Base-by-base conservation (phyloP, 371 early-diverging fungal genomes). In the Rhizopus arrhizus region DNA sequence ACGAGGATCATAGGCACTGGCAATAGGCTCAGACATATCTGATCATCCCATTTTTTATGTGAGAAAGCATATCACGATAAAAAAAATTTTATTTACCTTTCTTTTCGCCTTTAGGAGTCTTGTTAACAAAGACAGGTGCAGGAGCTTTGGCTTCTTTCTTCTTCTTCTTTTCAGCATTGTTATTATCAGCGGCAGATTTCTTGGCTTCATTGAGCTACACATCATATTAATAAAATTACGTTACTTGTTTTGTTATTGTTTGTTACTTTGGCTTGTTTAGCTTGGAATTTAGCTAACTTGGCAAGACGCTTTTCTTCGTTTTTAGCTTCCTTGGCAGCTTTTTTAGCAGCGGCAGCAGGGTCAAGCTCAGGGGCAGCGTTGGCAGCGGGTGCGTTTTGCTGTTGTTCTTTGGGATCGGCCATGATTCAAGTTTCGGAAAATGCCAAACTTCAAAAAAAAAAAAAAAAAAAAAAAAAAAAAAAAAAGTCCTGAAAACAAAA, bases 211-310 rank as follows among this genome's bases (percentile, higher is more conserved):
- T 83, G 32, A 78, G 71, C 73, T 82, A 62, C 22, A 63, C 61
- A 10, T n/a, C 11, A 53, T 50, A 22, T n/a, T 33, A 5, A 53
- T 34, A 33, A 22, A 46, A 46, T 28, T n/a, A 5, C 1, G 13
- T 56, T 33, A 1, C 12, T 15, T 35, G 9, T 38, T 33, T 33
- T 31, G 29, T 43, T 34, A 12, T 54, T 47, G 3, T 41, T 16
- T 34, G 45, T 34, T 56, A 77, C 77, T 75, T 74, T 69, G 66
- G 91, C 89, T 73, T 95, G 88, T 81, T 97, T 97, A 34, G 93
- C 93, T 67, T 85, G 75, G 73, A 95, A 94, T 80, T 99, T 99
- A 54, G 90, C 97, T 62, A 95, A 74, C 75, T 98, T 98, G 43
- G 91, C 96, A 53, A 75, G 75, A 68, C 91, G 89, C 77, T 96